Evolutionary conservation across 2,329 filamentous ascomycete genomes (phyloP), one percentile per base, ranked within the genome.

Genomic region (Stachybotrys chartarum): DNA sequence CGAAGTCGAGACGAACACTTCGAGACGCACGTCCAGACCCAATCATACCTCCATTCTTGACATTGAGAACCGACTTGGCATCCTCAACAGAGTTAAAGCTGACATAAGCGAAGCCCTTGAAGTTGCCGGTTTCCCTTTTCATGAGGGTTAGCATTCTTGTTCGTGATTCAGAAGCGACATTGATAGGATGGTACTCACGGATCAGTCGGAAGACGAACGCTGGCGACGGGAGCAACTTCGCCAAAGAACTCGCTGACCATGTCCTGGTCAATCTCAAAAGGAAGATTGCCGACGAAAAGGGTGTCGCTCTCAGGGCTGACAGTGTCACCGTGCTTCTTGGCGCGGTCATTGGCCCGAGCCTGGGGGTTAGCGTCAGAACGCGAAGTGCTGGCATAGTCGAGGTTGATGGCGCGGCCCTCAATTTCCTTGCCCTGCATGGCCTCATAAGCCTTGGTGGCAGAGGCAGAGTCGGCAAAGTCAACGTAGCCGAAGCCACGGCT

Each of bases 401-500:
- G 79, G 77, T 91, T 91, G 69, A 94, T 76, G 60, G 78, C 71
- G 65, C 90, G 90, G 59, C 85, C 85, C 64, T 92, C 88, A 52
- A 95, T 75, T 66, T 91, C 85, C 60, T 81, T 72, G 61, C 84
- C 87, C 66, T 90, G 83, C 85, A 89, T 91, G 66, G 81, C 84
- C 65, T 86, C 83, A 62, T 87, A 82, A 55, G 90, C 90, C 70
- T 85, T 86, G 65, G 82, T 81, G 55, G 88, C 88, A 69, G 83
- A 80, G 57, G 82, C 85, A 58, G 80, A 74, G 62, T 79, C 83
- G 68, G 79, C 78, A 74, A 92, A 96, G 78, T 96, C 91, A 65
- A 96, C 89, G 70, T 96, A 97, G 58, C 92, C 92, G 72, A 95
- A 96, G 62, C 90, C 92, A 76, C 91, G 91, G 73, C 91, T 93